Conservation (phyloP, 2,329 filamentous ascomycete genomes). For the Botrytis fragariae region DNA sequence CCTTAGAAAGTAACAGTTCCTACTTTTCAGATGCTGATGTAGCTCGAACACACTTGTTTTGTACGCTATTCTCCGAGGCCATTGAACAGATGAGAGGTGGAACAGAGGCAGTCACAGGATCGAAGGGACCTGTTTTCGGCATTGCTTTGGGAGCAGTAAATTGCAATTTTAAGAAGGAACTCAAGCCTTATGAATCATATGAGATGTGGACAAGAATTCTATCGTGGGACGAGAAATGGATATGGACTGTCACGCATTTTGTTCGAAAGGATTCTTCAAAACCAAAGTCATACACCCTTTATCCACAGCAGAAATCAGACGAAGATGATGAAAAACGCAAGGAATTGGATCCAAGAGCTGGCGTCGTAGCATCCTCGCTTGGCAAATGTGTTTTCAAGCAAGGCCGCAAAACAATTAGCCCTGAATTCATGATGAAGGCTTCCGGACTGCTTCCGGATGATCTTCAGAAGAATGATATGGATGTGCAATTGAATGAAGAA, state of each 20-base stretch:
- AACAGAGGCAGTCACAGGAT: slow-evolving; percentile 36
- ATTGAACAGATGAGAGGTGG: slow-evolving; percentile 40
- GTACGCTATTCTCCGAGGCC: slow-evolving; percentile 43
- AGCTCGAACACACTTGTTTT: slow-evolving; percentile 62
- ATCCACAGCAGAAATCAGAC: slow-evolving; percentile 36
- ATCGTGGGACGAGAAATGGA: slow-evolving; percentile 79
- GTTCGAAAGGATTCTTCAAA: slow-evolving; percentile 43
- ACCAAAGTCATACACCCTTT: slow-evolving; percentile 37
- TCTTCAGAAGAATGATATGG: neutral
- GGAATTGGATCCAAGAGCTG: slow-evolving; percentile 19
- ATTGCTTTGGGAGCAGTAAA: slow-evolving; percentile 53
- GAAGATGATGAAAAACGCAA: slow-evolving; percentile 14
- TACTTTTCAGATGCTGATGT: slow-evolving; percentile 71
- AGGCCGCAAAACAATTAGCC: slow-evolving; percentile 62
- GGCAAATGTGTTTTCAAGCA: slow-evolving; percentile 61
- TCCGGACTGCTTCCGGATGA: slow-evolving; percentile 56
- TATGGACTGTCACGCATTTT: slow-evolving; percentile 60
- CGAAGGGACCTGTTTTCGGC: slow-evolving; percentile 36
- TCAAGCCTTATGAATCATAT: slow-evolving; percentile 65
- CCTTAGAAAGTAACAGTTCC: slow-evolving; percentile 60
- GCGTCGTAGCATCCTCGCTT: slow-evolving; percentile 46
- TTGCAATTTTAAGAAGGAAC: slow-evolving; percentile 66
- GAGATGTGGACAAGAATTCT: slow-evolving; percentile 71
- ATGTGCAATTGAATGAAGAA: neutral
- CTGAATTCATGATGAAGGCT: slow-evolving; percentile 58